These are phyloP conservation scores for Penicillium samsonianum DNA, from an alignment of 495 filamentous ascomycete genomes.

Conservation along the genomic window DNA sequence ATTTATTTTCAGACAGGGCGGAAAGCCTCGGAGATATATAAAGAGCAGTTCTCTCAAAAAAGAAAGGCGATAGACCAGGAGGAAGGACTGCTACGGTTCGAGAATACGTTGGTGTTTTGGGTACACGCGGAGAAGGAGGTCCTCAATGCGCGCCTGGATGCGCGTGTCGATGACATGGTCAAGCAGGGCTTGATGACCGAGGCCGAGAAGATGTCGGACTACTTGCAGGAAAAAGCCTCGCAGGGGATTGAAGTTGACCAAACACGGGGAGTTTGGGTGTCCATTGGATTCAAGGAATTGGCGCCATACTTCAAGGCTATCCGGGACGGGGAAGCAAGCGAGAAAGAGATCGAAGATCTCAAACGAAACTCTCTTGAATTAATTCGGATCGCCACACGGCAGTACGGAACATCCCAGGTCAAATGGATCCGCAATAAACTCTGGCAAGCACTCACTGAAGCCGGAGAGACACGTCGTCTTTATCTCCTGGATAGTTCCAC, in stretches of 20 bases:
- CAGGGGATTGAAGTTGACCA: slow-evolving; percentile 61
- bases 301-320: slow-evolving; percentile 64
- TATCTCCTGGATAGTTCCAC: slow-evolving; percentile 78
- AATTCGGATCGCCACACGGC: slow-evolving; percentile 77
- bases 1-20: slow-evolving; percentile 81
- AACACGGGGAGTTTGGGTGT: slow-evolving; percentile 86
- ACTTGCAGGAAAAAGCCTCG: slow-evolving; percentile 46
- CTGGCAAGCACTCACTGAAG: slow-evolving; percentile 59
- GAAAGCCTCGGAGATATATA: slow-evolving; percentile 84
- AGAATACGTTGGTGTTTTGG: slow-evolving; percentile 76
- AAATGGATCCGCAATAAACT: slow-evolving; percentile 87
- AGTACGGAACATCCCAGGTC: slow-evolving; percentile 81
- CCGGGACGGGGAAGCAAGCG: slow-evolving; percentile 30
- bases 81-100: slow-evolving; percentile 48
- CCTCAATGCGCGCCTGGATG: slow-evolving; percentile 69
- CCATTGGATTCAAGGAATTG: slow-evolving; percentile 94
- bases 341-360: slow-evolving; percentile 45
- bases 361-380: slow-evolving; percentile 50
- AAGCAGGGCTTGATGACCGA: slow-evolving; percentile 69
- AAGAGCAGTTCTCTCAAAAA: slow-evolving; percentile 59
- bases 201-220: slow-evolving; percentile 61
- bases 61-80: slow-evolving; percentile 22
- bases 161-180: slow-evolving; percentile 82
- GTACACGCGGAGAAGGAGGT: slow-evolving; percentile 68
- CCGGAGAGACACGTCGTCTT: slow-evolving; percentile 52